phyloP scores from a whole-genome alignment of 2,329 filamentous ascomycete genomes.

The Curvularia verruculosa region DNA sequence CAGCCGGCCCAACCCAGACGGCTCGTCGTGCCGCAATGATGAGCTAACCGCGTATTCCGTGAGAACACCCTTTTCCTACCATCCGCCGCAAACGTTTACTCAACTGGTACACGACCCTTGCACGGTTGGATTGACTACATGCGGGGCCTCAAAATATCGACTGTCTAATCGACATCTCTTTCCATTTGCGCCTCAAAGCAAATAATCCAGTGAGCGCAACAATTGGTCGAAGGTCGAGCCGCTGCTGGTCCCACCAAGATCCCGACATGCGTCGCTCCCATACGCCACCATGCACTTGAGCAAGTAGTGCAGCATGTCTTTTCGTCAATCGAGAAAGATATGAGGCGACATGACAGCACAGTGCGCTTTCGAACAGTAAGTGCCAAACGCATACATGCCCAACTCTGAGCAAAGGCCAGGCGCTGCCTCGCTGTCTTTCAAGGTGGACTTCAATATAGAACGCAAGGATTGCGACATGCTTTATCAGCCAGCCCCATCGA shows the following conservation, averaged over 20 bases:
- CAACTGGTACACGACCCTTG: too few relatives aligned
- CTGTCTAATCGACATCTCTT: background rate
- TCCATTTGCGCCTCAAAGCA: background rate
- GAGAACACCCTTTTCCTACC: background rate
- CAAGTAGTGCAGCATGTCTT: background rate
- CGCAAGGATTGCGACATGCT: background rate
- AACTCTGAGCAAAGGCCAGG: background rate
- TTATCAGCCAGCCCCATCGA: background rate
- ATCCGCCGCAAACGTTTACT: background rate
- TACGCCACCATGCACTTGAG: background rate
- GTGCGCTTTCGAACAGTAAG: background rate
- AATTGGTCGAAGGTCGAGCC: too few relatives aligned
- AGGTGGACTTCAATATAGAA: background rate
- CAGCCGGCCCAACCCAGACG: background rate
- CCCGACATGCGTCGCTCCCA: background rate
- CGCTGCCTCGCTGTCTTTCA: background rate
- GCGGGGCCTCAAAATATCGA: background rate
- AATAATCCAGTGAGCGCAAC: background rate
- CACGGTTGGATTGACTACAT: background rate
- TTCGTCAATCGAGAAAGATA: too few relatives aligned
- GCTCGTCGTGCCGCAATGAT: background rate
- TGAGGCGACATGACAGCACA: background rate
- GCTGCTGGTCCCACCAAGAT: background rate
- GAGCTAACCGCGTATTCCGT: background rate
- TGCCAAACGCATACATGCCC: background rate